phyloP scores from a whole-genome alignment of 179 eudicot species.

The Beta macrorhiza region DNA sequence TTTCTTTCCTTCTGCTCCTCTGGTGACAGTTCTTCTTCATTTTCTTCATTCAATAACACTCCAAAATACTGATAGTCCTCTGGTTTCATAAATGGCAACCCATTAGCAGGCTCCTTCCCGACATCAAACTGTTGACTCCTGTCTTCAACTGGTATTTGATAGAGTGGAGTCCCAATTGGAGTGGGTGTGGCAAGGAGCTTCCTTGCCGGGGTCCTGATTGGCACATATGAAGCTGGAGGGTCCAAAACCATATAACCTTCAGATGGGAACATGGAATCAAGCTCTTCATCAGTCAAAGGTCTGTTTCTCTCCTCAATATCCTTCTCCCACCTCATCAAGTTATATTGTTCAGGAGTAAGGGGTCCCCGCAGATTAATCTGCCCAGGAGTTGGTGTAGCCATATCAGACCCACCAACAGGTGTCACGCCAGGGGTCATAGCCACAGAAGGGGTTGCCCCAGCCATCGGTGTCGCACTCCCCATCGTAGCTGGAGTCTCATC shows the following conservation, averaged over 20 bases:
- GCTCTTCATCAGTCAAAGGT: constrained; percentile 87
- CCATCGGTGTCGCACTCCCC: constrained; percentile 87
- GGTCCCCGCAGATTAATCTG: constrained; percentile 67
- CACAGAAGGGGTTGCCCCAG: constrained; percentile 71
- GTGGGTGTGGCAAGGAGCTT: constrained; percentile 93
- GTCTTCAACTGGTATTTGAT: constrained; percentile 78
- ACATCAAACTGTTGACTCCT: constrained; percentile 86
- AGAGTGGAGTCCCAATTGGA: constrained; percentile 72
- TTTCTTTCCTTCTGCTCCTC: constrained; percentile 76
- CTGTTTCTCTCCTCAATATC: constrained; percentile 92
- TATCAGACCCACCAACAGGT: constrained; percentile 72
- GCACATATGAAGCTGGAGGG: constrained; percentile 81
- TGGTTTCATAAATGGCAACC: constrained; percentile 79
- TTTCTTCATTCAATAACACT: constrained; percentile 65
- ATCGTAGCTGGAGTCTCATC: constrained; percentile 93
- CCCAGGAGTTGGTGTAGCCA: constrained; percentile 79
- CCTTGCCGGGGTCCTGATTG: constrained; percentile 88
- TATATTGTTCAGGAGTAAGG: constrained; percentile 81
- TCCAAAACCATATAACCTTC: constrained; percentile 89
- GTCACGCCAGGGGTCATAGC: constrained; percentile 86
- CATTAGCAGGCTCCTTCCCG: constrained; percentile 77
- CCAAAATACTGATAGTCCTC: constrained; percentile 83
- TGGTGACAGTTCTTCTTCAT: constrained; percentile 78
- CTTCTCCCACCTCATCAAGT: constrained; percentile 84
- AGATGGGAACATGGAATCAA: constrained; percentile 74